Base-by-base conservation (phyloP, 1,284 basidiomycete species). In the Malassezia furfur region DNA sequence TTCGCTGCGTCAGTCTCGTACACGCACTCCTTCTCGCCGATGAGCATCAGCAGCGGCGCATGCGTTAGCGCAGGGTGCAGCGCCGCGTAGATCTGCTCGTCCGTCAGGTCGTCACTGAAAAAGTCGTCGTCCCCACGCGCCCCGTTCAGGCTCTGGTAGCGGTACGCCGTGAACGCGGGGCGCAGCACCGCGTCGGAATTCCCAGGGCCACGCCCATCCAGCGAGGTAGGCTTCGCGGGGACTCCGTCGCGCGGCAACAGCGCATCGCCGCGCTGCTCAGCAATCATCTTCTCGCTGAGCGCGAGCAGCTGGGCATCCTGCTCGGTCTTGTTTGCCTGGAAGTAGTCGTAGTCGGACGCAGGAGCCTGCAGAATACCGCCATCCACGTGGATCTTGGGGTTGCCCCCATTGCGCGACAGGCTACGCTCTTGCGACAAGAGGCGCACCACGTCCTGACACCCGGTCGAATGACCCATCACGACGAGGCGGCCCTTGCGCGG, bases 381-480 rank as follows among this genome's bases (percentile, higher is more conserved):
- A 21, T 68, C 52, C 14, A 69, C 50, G n/a, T 21, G 57, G 12
- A 59, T 55, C 2, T 17, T 12, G 1, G 37, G 8, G 10, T 32
- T 25, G 3, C 22, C 34, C 0, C 55, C 55, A 3, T 56, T 57
- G 1, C 5, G 17, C 0, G 51, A 49, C 5, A 63, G 48, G n/a
- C 28, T 41, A 25, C 55, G 50, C 14, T 57, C 55, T 15, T 39
- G 31, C 6, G 59, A 55, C 9, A 72, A 50, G 39, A 63, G 65
- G 11, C 59, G 54, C n/a, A 71, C 46, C n/a, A 62, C 52, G 37
- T 71, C 69, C 40, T 73, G 68, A 37, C 67, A 71, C 2, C 70
- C 70, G 0, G 70, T 73, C n/a, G 64, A 68, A 43, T 73, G 70
- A 6, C 70, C 70, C 64, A 71, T 67, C 7, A 73, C 40, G 8